phyloP scores from a whole-genome alignment of 805 yeast genomes.

The Pichia thaimueangensis region DNA sequence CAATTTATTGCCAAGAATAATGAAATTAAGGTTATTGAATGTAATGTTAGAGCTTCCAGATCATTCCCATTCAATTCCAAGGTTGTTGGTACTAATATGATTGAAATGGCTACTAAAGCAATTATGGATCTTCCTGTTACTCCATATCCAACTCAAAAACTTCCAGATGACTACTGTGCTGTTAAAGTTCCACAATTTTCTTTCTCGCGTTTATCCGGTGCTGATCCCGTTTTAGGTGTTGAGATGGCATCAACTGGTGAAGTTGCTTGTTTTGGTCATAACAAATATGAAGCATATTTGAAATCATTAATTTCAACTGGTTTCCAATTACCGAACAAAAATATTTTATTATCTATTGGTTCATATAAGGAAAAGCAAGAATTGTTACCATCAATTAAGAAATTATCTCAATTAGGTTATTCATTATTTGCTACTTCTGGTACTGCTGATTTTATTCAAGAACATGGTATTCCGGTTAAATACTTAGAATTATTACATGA shows the following conservation, averaged over 20 bases:
- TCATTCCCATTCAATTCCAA: constrained; percentile 98
- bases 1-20: constrained; percentile 95
- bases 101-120: constrained; percentile 96
- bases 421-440: constrained; percentile 96
- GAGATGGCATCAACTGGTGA: constrained; percentile 99
- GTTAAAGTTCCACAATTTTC: constrained; percentile 97
- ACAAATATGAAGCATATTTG: constrained; percentile 95
- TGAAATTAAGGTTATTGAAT: constrained; percentile 95
- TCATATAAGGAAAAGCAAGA: constrained; percentile 95
- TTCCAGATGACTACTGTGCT: constrained; percentile 93
- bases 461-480: constrained; percentile 90
- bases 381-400: constrained; percentile 79
- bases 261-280: constrained; percentile 93
- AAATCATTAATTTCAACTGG: constrained; percentile 94
- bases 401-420: constrained; percentile 77
- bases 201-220: constrained; percentile 93
- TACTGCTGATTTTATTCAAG: constrained; percentile 96
- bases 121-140: constrained; percentile 80
- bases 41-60: constrained; percentile 98
- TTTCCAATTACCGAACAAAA: constrained; percentile 90
- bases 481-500: constrained; percentile 82
- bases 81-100: constrained; percentile 92
- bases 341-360: constrained; percentile 89
- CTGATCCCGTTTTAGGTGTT: constrained; percentile 96
- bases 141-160: constrained; percentile 83